phyloP scores from a whole-genome alignment of 495 filamentous ascomycete genomes.

The Cladorrhinum samala region DNA sequence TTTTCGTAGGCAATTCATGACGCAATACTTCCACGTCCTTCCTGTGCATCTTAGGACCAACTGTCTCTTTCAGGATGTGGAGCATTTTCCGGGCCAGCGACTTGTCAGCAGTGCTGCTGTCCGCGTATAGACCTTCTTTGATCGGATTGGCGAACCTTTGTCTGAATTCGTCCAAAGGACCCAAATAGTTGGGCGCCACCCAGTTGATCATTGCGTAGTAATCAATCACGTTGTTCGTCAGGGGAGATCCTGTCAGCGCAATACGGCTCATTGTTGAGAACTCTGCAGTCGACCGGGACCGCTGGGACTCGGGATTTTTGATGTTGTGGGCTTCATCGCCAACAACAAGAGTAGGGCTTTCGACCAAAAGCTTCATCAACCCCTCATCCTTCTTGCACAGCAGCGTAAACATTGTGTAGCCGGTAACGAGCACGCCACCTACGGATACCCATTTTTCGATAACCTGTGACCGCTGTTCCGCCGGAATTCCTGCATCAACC shows the following conservation, averaged over 20 bases:
- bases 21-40: slow-evolving; percentile 61
- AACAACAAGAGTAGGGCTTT: slow-evolving; percentile 67
- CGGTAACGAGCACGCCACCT: slow-evolving; percentile 70
- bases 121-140: slow-evolving; percentile 56
- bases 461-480: slow-evolving; percentile 31
- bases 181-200: slow-evolving; percentile 75
- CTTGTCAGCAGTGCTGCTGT: slow-evolving; percentile 50
- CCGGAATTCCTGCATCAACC: slow-evolving; percentile 32
- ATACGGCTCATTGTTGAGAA: slow-evolving; percentile 69
- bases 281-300: slow-evolving; percentile 45
- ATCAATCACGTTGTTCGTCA: slow-evolving; percentile 76
- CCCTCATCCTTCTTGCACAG: slow-evolving; percentile 29
- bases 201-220: slow-evolving; percentile 85
- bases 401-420: slow-evolving; percentile 59
- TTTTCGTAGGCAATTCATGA: slow-evolving; percentile 61
- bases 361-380: slow-evolving; percentile 39
- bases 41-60: slow-evolving; percentile 75
- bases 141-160: slow-evolving; percentile 68
- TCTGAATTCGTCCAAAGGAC: slow-evolving; percentile 57
- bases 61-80: slow-evolving; percentile 60
- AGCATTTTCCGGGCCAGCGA: slow-evolving; percentile 59
- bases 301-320: slow-evolving; percentile 54
- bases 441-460: slow-evolving; percentile 54
- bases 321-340: slow-evolving; percentile 82
- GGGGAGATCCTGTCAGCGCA: slow-evolving; percentile 79